A percentile compares a stretch with the other conserved stretches of the same genome.
Conservation (phyloP, 2,329 filamentous ascomycete genomes). For the Thielaviopsis ethacetica region DNA sequence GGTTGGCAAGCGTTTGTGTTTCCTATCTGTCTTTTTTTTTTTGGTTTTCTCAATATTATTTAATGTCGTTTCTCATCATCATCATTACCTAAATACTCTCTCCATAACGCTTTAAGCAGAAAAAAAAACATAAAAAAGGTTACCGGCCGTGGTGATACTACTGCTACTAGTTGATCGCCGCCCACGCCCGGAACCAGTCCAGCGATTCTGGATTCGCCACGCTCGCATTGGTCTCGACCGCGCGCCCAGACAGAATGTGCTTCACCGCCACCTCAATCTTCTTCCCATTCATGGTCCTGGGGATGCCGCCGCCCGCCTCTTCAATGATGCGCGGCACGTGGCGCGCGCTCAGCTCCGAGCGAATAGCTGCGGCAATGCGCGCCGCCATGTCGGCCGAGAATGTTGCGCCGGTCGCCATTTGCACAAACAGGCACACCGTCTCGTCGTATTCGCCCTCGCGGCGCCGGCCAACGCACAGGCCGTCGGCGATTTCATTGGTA, state of each 20-base stretch:
- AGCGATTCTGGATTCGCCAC: slow-evolving; percentile 85
- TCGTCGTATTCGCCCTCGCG: slow-evolving; percentile 60
- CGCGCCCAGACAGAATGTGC: slow-evolving; percentile 78
- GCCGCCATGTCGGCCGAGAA: slow-evolving; percentile 45
- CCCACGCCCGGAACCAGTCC: slow-evolving; percentile 77
- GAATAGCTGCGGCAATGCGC: slow-evolving; percentile 51
- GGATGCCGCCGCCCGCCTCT: slow-evolving; percentile 56
- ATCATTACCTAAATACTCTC: background rate
- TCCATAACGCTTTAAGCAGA: background rate
- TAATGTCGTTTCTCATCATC: background rate
- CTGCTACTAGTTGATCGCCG: slow-evolving; percentile 28
- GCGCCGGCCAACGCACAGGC: slow-evolving; percentile 70
- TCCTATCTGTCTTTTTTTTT: background rate
- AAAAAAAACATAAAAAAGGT: background rate
- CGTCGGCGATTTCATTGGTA: slow-evolving; percentile 60
- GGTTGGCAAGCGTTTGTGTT: background rate
- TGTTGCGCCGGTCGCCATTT: slow-evolving; percentile 43
- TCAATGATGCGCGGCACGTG: slow-evolving; percentile 79
- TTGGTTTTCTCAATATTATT: background rate
- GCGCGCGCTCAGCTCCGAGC: slow-evolving; percentile 65
- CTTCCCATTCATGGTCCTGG: slow-evolving; percentile 86
- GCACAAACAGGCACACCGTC: slow-evolving; percentile 75
- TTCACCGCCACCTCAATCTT: slow-evolving; percentile 96
- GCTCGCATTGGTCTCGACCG: slow-evolving; percentile 77
- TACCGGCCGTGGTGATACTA: background rate